phyloP scores from a whole-genome alignment of 495 filamentous ascomycete genomes.

The Trichocladium antarcticum region DNA sequence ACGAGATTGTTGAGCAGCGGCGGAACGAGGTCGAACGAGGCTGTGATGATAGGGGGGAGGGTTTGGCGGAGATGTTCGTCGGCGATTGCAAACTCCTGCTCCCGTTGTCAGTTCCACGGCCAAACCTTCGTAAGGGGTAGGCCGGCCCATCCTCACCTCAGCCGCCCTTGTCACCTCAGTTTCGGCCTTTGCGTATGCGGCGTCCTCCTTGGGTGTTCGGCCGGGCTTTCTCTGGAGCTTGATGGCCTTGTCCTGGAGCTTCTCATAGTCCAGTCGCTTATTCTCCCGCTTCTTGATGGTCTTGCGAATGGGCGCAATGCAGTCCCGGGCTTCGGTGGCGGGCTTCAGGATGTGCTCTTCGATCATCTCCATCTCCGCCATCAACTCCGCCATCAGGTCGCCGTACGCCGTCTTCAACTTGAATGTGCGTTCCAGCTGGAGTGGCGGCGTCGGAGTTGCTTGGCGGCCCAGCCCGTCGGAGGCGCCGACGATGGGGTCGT shows the following conservation, averaged over 20 bases:
- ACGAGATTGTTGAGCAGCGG: slow-evolving; percentile 63
- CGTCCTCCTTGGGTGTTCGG: slow-evolving; percentile 67
- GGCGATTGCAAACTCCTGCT: slow-evolving; percentile 66
- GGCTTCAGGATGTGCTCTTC: slow-evolving; percentile 64
- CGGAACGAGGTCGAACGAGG: slow-evolving; percentile 71
- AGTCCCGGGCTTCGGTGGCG: slow-evolving; percentile 59
- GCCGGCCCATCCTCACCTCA: slow-evolving; percentile 40
- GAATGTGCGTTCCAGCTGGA: slow-evolving; percentile 54
- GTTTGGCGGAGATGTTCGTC: slow-evolving; percentile 68
- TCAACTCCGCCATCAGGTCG: slow-evolving; percentile 63
- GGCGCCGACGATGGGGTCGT: slow-evolving; percentile 66
- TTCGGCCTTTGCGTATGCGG: slow-evolving; percentile 64
- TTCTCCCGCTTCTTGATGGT: slow-evolving; percentile 87
- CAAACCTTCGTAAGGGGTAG: background rate
- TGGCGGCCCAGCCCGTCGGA: slow-evolving; percentile 42
- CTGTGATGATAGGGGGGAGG: slow-evolving; percentile 63
- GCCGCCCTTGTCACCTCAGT: slow-evolving; percentile 56
- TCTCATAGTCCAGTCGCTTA: slow-evolving; percentile 82
- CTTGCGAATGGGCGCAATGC: slow-evolving; percentile 67
- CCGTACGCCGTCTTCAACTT: slow-evolving; percentile 58
- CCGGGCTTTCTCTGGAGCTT: slow-evolving; percentile 59
- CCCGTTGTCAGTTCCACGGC: slow-evolving; percentile 9
- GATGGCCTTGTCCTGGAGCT: slow-evolving; percentile 61
- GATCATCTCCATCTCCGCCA: slow-evolving; percentile 61
- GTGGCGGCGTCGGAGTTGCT: slow-evolving; percentile 51